These are phyloP conservation scores for Leccinum variicolor DNA, from an alignment of 768 basidiomycete genomes.

Conservation along the genomic window DNA sequence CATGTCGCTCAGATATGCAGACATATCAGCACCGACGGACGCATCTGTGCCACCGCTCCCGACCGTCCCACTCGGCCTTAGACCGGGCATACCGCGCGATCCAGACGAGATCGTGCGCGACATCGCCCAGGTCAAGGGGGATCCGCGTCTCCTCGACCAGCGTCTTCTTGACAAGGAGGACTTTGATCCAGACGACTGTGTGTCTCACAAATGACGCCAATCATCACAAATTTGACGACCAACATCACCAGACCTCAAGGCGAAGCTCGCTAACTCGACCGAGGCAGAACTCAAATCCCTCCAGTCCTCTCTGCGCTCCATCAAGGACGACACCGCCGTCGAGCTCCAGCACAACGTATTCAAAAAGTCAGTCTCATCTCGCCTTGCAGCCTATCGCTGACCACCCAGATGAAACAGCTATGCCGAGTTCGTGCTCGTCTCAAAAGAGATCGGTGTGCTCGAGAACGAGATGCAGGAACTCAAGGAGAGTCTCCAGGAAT, in stretches of 20 bases:
- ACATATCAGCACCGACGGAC: conserved; percentile 71
- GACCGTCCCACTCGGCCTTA: conserved; percentile 45
- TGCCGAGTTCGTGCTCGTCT: conserved; percentile 93
- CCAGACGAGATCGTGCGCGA: conserved; percentile 50
- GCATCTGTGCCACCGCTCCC: conserved; percentile 55
- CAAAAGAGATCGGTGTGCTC: conserved; percentile 93
- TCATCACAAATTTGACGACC: background rate
- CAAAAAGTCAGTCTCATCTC: conserved; percentile 64
- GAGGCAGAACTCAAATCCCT: conserved; percentile 75
- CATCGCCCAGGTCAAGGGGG: conserved; percentile 42
- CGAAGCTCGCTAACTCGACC: conserved; percentile 86
- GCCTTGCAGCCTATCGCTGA: conserved; percentile 5
- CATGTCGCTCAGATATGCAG: conserved; percentile 92
- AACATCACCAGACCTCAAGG: conserved; percentile 58
- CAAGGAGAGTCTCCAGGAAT: conserved; percentile 90
- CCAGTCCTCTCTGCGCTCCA: conserved; percentile 68
- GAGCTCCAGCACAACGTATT: conserved; percentile 92
- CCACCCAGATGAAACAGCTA: conserved; percentile 53
- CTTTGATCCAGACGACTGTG: conserved; percentile 89
- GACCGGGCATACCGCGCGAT: conserved; percentile 34
- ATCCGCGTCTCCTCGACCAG: conserved; percentile 57
- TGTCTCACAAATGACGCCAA: conserved; percentile 29
- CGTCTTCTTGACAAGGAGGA: conserved; percentile 67
- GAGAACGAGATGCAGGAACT: conserved; percentile 98
- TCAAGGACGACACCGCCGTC: conserved; percentile 68